phyloP scores from a whole-genome alignment of 225 moss, liverwort and hornwort genomes.

The Pseudisothecium myosuroides region DNA sequence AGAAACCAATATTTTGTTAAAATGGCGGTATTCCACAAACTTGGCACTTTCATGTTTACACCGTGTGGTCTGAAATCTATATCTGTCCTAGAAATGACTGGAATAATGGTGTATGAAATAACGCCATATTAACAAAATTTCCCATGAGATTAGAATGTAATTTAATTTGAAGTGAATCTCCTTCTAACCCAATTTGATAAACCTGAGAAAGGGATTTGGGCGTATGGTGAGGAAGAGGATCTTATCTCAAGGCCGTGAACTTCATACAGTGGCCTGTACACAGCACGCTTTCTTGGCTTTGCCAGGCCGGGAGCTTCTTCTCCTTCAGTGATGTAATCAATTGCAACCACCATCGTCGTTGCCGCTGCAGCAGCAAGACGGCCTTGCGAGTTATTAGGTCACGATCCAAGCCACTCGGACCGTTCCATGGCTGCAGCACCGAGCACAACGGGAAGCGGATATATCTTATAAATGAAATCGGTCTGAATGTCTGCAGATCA shows the following conservation, averaged over 20 bases:
- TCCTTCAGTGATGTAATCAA: neutral
- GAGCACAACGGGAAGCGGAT: neutral
- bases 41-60: too few relatives aligned
- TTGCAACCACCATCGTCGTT: too few relatives aligned
- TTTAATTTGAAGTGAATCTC: too few relatives aligned
- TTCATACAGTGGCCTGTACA: neutral
- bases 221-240: neutral
- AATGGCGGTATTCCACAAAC: too few relatives aligned
- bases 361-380: neutral
- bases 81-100: too few relatives aligned
- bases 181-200: neutral
- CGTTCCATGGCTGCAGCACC: neutral
- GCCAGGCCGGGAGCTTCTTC: neutral
- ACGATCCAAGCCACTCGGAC: neutral
- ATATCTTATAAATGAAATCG: neutral
- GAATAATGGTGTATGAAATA: too few relatives aligned
- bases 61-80: too few relatives aligned
- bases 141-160: neutral
- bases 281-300: neutral
- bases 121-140: too few relatives aligned
- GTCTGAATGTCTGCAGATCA: too few relatives aligned
- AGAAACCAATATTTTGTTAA: too few relatives aligned
- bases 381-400: neutral
- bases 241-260: neutral
- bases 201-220: neutral